Conservation (phyloP, 2,329 filamentous ascomycete genomes). For the Colletotrichum sp. region DNA sequence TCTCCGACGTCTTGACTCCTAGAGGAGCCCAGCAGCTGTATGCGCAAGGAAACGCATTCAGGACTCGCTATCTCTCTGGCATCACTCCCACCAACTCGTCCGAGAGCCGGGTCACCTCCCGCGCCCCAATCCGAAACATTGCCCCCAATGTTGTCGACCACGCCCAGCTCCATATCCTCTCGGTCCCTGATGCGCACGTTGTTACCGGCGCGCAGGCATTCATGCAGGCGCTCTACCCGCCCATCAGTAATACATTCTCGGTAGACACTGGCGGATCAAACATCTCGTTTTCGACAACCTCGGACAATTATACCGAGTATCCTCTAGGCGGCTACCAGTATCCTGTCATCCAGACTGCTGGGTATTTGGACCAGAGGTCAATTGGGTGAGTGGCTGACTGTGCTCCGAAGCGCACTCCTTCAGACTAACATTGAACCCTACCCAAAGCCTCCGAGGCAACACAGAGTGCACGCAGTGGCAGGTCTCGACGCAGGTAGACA, state of each 20-base stretch:
- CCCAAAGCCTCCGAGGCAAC: constrained; percentile 42
- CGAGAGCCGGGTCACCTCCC: constrained; percentile 30
- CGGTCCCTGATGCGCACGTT: constrained; percentile 51
- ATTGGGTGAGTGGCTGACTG: constrained; percentile 44
- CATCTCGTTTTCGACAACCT: constrained; percentile 29
- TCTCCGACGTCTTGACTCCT: constrained; percentile 49
- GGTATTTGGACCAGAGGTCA: constrained; percentile 47
- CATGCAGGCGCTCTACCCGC: constrained; percentile 85
- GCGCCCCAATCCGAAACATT: constrained; percentile 48
- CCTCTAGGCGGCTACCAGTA: constrained; percentile 84
- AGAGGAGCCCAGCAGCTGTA: constrained; percentile 58
- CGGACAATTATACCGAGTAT: constrained; percentile 64
- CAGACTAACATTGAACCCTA: background rate
- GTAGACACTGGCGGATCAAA: constrained; percentile 38
- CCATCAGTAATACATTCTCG: constrained; percentile 50
- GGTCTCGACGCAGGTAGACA: constrained; percentile 29
- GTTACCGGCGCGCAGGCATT: constrained; percentile 77
- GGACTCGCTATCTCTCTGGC: constrained; percentile 51
- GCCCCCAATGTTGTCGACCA: constrained; percentile 52
- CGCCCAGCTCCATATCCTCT: constrained; percentile 46
- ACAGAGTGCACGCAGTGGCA: constrained; percentile 42
- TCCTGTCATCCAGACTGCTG: constrained; percentile 66
- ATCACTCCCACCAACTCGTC: constrained; percentile 25
- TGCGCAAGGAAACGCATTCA: constrained; percentile 52
- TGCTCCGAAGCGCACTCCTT: background rate